A percentile compares a stretch with the other conserved stretches of the same genome.
Conservation (phyloP, 1,284 basidiomycete genomes). For the Apiotrichum gracile region DNA sequence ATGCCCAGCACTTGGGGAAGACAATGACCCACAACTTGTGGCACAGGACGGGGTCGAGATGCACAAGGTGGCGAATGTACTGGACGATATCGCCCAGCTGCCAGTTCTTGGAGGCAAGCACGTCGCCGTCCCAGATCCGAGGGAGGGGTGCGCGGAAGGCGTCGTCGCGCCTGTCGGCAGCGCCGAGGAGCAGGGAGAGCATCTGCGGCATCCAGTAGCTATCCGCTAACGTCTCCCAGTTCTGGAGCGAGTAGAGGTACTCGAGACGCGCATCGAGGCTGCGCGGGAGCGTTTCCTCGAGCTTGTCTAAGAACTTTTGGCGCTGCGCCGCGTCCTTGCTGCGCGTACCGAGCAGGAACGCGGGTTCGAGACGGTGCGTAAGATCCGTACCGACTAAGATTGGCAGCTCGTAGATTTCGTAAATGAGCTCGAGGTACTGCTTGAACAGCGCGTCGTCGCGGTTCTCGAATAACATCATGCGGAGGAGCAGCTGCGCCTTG, state of each 20-base stretch:
- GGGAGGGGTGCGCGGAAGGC: slow-evolving; percentile 23
- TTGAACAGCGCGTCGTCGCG: slow-evolving; percentile 72
- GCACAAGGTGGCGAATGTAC: slow-evolving; percentile 77
- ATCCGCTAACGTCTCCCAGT: slow-evolving; percentile 89
- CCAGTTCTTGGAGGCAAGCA: slow-evolving; percentile 23
- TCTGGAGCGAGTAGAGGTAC: slow-evolving; percentile 89
- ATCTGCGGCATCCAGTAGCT: slow-evolving; percentile 94
- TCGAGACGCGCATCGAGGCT: slow-evolving; percentile 75
- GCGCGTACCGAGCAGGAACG: slow-evolving; percentile 88
- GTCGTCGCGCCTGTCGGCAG: slow-evolving; percentile 61
- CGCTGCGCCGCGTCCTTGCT: slow-evolving; percentile 74
- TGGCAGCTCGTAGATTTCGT: slow-evolving; percentile 89
- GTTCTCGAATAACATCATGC: slow-evolving; percentile 84
- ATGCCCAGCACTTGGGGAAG: slow-evolving; percentile 85
- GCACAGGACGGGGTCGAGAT: slow-evolving; percentile 68
- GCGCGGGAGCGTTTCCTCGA: slow-evolving; percentile 83
- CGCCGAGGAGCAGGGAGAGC: slow-evolving; percentile 79
- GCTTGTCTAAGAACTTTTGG: slow-evolving; percentile 80
- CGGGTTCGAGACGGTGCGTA: slow-evolving; percentile 85
- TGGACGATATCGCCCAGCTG: slow-evolving; percentile 59
- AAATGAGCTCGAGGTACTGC: slow-evolving; percentile 83
- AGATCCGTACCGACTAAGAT: slow-evolving; percentile 82
- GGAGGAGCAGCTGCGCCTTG: slow-evolving; percentile 81
- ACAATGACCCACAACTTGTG: slow-evolving; percentile 85
- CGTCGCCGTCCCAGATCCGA: slow-evolving; percentile 17